Base-by-base conservation (phyloP, 306 rosid species). In the Quercus alba region DNA sequence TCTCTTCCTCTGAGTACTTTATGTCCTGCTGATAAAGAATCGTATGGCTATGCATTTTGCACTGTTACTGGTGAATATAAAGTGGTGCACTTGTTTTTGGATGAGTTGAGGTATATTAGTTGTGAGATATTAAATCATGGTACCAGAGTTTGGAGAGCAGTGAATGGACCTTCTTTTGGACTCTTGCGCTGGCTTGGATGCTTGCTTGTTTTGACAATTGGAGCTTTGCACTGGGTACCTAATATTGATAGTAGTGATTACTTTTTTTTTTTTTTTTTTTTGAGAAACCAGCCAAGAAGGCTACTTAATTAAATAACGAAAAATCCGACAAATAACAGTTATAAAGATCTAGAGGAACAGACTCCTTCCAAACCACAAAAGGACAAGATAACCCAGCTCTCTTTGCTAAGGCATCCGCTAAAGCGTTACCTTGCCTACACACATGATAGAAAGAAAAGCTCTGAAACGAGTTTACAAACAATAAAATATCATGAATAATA, bases 151-250 rank as follows among this genome's bases (percentile, higher is more conserved):
- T 88, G 92, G 92, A 81, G 85, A 76, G 86, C 64, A 73, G 49
- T 86, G 3, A 78, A 77, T 80, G 89, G 88, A 54, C 92, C 92
- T 79, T 49, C 83, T n/a, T 79, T 57, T 20, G 89, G 85, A 44
- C 85, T 79, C 66, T 56, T 88, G 28, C 31, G 56, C 69, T 80
- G 88, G 86, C 78, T 84, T 75, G 86, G 86, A 64, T 61, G 59
- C 52, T 28, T 6, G 49, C 85, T 88, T 74, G 86, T 88, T 62
- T 84, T 70, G 19, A 85, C 86, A 19, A 58, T 77, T 4, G 89
- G 86, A 70, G 92, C 86, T 75, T 21, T 88, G 77, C 92, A 88
- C 66, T 88, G 92, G 92, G 66, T 80, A 70, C 92, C 89, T 56
- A 66, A 81, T 41, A 12, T 84, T 31, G 82, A 84, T 14, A 30